Evolutionary conservation across 805 yeast genomes (phyloP).

Genomic region (Cyberlindnera maritima): DNA sequence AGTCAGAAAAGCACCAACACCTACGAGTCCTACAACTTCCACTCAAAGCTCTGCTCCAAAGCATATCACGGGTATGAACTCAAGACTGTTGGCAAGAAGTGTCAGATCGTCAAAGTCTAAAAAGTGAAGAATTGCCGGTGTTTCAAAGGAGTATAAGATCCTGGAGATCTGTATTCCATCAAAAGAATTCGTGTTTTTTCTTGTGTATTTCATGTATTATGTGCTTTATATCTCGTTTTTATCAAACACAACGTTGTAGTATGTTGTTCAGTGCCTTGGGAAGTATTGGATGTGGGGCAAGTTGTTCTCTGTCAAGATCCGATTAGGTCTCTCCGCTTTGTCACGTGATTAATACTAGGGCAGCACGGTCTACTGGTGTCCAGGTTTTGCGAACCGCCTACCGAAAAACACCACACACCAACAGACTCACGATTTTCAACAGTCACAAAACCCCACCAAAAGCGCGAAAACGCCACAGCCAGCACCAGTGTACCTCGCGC

Average conservation of each 20-base stretch:
- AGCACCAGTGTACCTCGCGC: background rate
- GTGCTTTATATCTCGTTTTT: background rate
- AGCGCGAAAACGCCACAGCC: background rate
- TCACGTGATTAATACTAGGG: background rate
- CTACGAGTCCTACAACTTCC: background rate
- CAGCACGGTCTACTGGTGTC: background rate
- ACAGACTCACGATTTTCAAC: background rate
- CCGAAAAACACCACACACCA: background rate
- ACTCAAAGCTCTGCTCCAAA: constrained; percentile 18
- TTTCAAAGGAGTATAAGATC: constrained; percentile 20
- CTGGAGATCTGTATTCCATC: background rate
- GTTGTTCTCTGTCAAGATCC: background rate
- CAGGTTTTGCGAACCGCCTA: background rate
- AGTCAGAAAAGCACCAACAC: background rate
- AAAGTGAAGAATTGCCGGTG: constrained; percentile 16
- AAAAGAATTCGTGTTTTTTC: background rate
- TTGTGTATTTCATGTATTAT: background rate
- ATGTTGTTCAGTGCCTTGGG: background rate
- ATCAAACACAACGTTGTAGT: background rate
- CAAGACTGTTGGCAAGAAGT: constrained; percentile 54
- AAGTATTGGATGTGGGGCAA: background rate
- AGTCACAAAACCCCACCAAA: background rate
- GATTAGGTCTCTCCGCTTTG: background rate
- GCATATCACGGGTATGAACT: constrained; percentile 53
- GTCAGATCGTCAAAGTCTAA: constrained; percentile 30